Evolutionary conservation across 2,329 filamentous ascomycete genomes (phyloP), one percentile per base, ranked within the genome.

Genomic region (Xylaria sp.): DNA sequence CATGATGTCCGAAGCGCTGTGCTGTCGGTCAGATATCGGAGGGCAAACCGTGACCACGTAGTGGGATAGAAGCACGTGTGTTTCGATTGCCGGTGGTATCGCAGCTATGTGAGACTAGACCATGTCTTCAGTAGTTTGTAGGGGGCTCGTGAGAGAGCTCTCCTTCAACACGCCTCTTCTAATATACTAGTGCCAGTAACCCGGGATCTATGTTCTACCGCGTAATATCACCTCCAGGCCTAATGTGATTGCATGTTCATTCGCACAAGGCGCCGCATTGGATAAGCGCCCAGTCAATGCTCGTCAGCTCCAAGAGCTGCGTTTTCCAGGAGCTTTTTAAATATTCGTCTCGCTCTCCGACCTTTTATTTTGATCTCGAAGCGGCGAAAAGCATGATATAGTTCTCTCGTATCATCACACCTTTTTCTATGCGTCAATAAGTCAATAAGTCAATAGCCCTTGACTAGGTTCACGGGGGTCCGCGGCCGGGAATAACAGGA

Each of bases 401-500:
- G 41, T 57, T 41, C 15, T 55, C 28, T 18, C 2, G 33, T 39
- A 31, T 0, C 2, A 8, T 12, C 20, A 13, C 25, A 12, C 12
- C 41, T 59, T 20, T 36, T 10, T 36, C 10, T 2, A 15, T 33
- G 18, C 1, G 8, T 23, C 18, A 52, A 25, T 52, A 49, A 2
- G 6, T 28, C 23, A 2, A 25, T 25, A 28, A 4, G 6, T 28
- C 23, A 2, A 25, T 25, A 28, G 2, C 15, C 13, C 10, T 41
- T 31, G 13, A 1, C 39, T 58, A 9, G 15, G 28, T 46, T 70
- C 68, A 67, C n/a, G 57, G 20, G 3, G 69, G 69, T 7, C 43
- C 69, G 23, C 63, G 66, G 7, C 70, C 68, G 13, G 70, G 70
- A 1, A 70, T 8, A 12, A 71, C 67, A 33, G 70, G 73, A 4